phyloP scores from a whole-genome alignment of 176 grass and related monocot genomes.

The Saccharum officinarum region DNA sequence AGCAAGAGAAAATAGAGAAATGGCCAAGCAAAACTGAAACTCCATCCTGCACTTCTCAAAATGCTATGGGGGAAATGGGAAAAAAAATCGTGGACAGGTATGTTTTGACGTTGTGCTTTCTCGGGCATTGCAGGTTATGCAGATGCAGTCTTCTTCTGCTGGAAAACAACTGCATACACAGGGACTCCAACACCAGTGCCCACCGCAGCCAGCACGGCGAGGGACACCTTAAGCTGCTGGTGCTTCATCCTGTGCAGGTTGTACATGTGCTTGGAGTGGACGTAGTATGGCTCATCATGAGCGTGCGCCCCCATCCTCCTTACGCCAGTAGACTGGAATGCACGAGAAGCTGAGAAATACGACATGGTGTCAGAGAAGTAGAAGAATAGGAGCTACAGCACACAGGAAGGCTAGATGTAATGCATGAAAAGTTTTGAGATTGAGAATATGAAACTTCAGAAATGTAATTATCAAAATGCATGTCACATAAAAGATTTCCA shows the following conservation, averaged over 20 bases:
- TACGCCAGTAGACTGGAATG: conserved; percentile 51
- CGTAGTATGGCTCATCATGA: conserved; percentile 56
- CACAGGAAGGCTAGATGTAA: neutral
- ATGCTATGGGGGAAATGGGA: neutral
- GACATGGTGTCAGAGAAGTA: neutral
- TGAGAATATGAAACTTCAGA: neutral
- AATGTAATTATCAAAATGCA: neutral
- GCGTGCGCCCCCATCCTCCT: conserved; percentile 65
- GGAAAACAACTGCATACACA: conserved; percentile 61
- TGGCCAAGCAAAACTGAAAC: neutral
- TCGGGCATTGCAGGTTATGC: neutral
- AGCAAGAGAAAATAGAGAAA: neutral
- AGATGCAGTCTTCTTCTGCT: conserved; percentile 73
- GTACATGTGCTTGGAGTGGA: conserved; percentile 89
- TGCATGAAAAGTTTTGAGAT: neutral
- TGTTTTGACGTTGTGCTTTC: neutral
- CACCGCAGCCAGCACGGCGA: conserved; percentile 42
- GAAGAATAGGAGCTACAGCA: neutral
- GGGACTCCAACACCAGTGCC: conserved; percentile 59
- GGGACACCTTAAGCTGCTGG: conserved; percentile 52
- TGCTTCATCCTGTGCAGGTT: conserved; percentile 70
- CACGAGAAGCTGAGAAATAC: conserved; percentile 33
- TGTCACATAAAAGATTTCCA: neutral
- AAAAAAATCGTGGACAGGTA: neutral
- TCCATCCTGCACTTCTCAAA: neutral